These are phyloP conservation scores for Huntiella abstrusa DNA, from an alignment of 2,329 filamentous ascomycete genomes.

Conservation along the genomic window DNA sequence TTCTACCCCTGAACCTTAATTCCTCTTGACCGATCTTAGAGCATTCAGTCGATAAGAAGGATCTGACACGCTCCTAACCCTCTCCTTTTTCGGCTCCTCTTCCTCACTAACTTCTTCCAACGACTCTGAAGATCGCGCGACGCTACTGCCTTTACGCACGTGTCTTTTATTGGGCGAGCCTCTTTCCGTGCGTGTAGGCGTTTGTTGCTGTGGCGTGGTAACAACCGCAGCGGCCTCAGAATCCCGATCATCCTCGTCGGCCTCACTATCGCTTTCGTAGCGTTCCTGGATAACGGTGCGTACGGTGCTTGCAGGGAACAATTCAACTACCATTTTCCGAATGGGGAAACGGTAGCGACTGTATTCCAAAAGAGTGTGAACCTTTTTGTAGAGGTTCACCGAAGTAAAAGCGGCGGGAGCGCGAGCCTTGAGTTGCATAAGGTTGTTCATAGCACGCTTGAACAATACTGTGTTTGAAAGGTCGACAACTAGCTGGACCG, in stretches of 20 bases:
- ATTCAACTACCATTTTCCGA: conserved; percentile 74
- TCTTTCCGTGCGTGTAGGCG: not conserved
- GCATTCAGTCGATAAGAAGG: conserved; percentile 15
- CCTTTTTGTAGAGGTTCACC: conserved; percentile 62
- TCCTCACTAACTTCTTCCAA: conserved; percentile 14
- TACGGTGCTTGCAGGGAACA: conserved; percentile 84
- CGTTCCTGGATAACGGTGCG: conserved; percentile 60
- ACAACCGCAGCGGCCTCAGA: not conserved
- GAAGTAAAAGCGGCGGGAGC: conserved; percentile 59
- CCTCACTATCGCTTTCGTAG: conserved; percentile 39
- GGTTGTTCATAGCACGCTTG: conserved; percentile 66
- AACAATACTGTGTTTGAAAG: conserved; percentile 86
- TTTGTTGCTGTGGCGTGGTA: not conserved
- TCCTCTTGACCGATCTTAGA: not conserved
- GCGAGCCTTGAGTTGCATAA: conserved; percentile 60
- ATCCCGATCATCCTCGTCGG: conserved; percentile 20
- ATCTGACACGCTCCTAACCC: conserved; percentile 35
- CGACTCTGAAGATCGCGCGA: conserved; percentile 3
- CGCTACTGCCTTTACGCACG: conserved; percentile 7
- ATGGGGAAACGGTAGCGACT: conserved; percentile 80
- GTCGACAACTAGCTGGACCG: conserved; percentile 70
- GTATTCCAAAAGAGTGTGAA: conserved; percentile 67
- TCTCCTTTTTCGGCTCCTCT: conserved; percentile 29
- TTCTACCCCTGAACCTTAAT: no score
- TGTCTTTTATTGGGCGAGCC: conserved; percentile 8